phyloP scores from a whole-genome alignment of 2,329 filamentous ascomycete genomes.

The Aspergillus thermomutatus region DNA sequence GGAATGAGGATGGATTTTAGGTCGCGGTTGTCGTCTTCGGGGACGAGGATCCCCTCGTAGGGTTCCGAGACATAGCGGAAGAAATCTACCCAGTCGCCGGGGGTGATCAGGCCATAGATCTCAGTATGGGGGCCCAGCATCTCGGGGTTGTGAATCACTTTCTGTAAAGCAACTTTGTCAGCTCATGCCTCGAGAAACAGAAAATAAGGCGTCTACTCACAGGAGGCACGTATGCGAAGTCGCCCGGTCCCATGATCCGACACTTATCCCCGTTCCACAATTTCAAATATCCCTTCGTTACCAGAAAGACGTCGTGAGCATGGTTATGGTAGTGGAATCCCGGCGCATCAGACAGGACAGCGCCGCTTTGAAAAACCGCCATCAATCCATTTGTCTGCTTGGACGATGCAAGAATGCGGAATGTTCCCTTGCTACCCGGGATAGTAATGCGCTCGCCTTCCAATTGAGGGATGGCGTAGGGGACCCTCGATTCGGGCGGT shows the following conservation, averaged over 20 bases:
- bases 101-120: conserved; percentile 52
- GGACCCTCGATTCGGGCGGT: conserved; percentile 39
- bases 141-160: conserved; percentile 55
- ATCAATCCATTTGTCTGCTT: conserved; percentile 52
- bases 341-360: conserved; percentile 35
- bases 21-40: conserved; percentile 52
- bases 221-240: conserved; percentile 58
- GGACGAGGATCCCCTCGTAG: conserved; percentile 49
- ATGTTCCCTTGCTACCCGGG: conserved; percentile 51
- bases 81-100: conserved; percentile 60
- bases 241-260: conserved; percentile 52
- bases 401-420: conserved; percentile 51
- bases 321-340: conserved; percentile 58
- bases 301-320: conserved; percentile 57
- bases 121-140: conserved; percentile 55
- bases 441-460: conserved; percentile 53
- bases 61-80: conserved; percentile 57
- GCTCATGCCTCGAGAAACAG: neutral
- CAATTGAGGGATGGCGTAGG: conserved; percentile 48
- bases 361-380: conserved; percentile 50
- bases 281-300: conserved; percentile 54
- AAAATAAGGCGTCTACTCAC: conserved; percentile 30
- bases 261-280: conserved; percentile 58
- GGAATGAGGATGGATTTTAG: conserved; percentile 50
- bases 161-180: conserved; percentile 26